Percentiles rank a stretch among this genome's conserved stretches.
phyloP scores from a whole-genome alignment of 257 asterid genomes.

The Verbascum thapsus region DNA sequence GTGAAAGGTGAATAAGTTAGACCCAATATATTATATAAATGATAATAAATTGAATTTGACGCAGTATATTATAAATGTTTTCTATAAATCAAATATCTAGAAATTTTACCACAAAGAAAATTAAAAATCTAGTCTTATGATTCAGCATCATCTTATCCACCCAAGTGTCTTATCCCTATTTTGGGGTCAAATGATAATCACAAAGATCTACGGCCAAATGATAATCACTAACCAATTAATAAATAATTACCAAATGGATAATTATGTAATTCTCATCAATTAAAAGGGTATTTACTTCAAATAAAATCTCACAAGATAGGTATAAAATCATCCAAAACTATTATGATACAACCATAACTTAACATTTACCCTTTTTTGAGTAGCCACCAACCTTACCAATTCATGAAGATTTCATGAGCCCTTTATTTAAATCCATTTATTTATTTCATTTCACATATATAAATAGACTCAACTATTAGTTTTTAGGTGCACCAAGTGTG shows the following conservation, averaged over 20 bases:
- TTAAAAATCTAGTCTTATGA: not conserved
- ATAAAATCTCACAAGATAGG: not conserved
- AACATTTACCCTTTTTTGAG: conserved; percentile 2
- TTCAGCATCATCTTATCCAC: not conserved
- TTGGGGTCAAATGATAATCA: not conserved
- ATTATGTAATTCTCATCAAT: not conserved
- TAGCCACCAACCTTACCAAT: conserved; percentile 32
- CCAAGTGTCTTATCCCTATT: conserved; percentile 18
- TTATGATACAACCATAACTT: not conserved
- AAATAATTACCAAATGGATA: not conserved
- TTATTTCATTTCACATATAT: conserved; percentile 20
- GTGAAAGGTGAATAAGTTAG: too few relatives aligned
- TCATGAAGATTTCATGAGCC: conserved; percentile 36
- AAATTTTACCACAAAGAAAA: too few relatives aligned
- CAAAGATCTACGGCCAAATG: conserved; percentile 6
- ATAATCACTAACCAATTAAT: not conserved
- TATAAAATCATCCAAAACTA: conserved; percentile 17
- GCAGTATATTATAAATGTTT: too few relatives aligned
- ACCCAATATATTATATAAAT: too few relatives aligned
- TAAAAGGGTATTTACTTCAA: conserved; percentile 34
- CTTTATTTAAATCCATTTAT: not conserved
- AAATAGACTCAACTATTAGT: conserved; percentile 29
- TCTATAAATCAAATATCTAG: too few relatives aligned
- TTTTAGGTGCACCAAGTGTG: conserved; percentile 24
- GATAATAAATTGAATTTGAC: too few relatives aligned